A percentile compares a stretch with the other conserved stretches of the same genome.
Conservation (phyloP, 1,284 basidiomycete species). For the Ceratobasidium sp. region DNA sequence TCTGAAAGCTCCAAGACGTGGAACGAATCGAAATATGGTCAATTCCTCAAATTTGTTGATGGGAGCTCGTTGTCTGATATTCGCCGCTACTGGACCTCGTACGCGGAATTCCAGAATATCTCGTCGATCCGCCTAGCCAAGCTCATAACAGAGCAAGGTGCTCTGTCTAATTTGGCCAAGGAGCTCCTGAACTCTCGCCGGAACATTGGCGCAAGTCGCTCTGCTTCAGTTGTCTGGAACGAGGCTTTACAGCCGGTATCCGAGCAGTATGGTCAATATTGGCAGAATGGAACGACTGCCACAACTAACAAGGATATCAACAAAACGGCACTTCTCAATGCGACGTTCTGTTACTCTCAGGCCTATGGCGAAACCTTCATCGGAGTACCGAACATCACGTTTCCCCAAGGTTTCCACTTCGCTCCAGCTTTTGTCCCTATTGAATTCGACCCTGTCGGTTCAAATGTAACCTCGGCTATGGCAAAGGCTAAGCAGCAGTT, state of each 20-base stretch:
- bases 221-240: background rate
- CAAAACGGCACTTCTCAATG: background rate
- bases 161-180: background rate
- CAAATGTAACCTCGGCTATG: constrained; percentile 50
- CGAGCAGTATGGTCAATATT: constrained; percentile 1
- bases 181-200: background rate
- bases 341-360: constrained; percentile 7
- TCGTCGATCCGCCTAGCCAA: constrained; percentile 43
- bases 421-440: constrained; percentile 24
- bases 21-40: constrained; percentile 61
- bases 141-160: background rate
- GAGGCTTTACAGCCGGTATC: constrained; percentile 1
- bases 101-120: constrained; percentile 53
- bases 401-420: constrained; percentile 27
- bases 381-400: background rate
- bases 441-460: background rate
- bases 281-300: constrained; percentile 3
- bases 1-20: constrained; percentile 61
- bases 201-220: background rate
- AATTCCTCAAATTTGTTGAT: constrained; percentile 59
- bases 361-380: constrained; percentile 13
- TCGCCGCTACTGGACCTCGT: constrained; percentile 62
- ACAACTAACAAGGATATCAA: constrained; percentile 11
- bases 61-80: constrained; percentile 61
- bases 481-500: constrained; percentile 58